Evolutionary conservation across 2,329 filamentous ascomycete genomes (phyloP).

Genomic region (Pestalotiopsis sp.): DNA sequence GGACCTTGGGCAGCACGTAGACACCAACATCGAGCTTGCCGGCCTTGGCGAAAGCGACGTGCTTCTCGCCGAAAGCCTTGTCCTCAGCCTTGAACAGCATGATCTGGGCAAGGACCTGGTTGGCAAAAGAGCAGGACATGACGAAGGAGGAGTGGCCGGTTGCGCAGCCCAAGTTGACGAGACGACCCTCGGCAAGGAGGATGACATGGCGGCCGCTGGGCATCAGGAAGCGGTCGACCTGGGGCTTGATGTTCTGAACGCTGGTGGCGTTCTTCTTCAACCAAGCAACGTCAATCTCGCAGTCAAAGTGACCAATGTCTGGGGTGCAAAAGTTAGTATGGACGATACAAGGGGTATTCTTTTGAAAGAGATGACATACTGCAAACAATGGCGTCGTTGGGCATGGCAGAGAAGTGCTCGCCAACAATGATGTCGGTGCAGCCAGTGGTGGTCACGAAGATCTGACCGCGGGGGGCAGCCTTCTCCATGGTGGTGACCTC

Average conservation of each 20-base stretch:
- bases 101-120: constrained; percentile 99
- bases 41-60: constrained; percentile 91
- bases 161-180: constrained; percentile 99
- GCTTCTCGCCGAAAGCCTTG: constrained; percentile 86
- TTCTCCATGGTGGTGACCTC: constrained; percentile 99
- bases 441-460: constrained; percentile 98
- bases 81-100: constrained; percentile 95
- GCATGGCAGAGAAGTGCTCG: constrained; percentile 92
- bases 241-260: constrained; percentile 98
- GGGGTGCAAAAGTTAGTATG: constrained; percentile 20
- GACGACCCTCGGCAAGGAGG: constrained; percentile 95
- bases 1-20: constrained; percentile 97
- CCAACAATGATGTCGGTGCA: constrained; percentile 97
- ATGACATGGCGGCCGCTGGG: constrained; percentile 94
- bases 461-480: constrained; percentile 85
- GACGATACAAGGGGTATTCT: not conserved
- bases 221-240: constrained; percentile 98
- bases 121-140: constrained; percentile 99
- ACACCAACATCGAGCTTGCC: constrained; percentile 91
- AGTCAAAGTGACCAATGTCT: constrained; percentile 99
- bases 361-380: constrained; percentile 56
- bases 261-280: constrained; percentile 94
- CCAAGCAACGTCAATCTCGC: constrained; percentile 99
- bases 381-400: constrained; percentile 98
- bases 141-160: constrained; percentile 99